phyloP scores from a whole-genome alignment of 2,329 filamentous ascomycete species.

The Aspergillus ibericus region DNA sequence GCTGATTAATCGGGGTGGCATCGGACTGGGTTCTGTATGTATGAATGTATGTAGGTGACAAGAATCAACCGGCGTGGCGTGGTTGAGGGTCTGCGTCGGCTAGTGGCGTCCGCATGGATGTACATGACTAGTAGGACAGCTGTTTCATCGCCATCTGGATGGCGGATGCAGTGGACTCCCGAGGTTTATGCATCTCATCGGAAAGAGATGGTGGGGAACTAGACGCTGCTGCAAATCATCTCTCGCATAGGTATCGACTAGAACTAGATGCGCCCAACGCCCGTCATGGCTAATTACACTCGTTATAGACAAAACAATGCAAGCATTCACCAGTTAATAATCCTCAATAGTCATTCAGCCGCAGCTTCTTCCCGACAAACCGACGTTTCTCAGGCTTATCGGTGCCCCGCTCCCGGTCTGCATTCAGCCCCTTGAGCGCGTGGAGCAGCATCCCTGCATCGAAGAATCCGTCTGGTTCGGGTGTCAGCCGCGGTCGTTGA shows the following conservation, averaged over 20 bases:
- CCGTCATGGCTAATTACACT: background rate
- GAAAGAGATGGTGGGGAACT: background rate
- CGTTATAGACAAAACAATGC: background rate
- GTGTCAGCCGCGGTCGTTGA: slow-evolving; percentile 15
- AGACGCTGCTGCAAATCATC: background rate
- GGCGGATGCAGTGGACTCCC: background rate
- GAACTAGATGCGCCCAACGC: background rate
- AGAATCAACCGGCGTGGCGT: background rate
- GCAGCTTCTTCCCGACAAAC: slow-evolving; percentile 51
- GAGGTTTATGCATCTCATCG: background rate
- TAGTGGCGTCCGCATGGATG: background rate
- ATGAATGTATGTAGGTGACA: background rate
- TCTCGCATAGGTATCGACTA: background rate
- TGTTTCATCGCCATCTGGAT: background rate
- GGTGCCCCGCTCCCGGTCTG: slow-evolving; percentile 34
- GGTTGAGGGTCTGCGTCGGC: background rate
- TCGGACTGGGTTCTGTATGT: too few relatives aligned
- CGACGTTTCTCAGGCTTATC: slow-evolving; percentile 41
- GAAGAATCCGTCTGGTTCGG: slow-evolving; percentile 81
- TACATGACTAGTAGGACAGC: background rate
- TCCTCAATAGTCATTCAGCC: slow-evolving; percentile 47
- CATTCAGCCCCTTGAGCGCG: slow-evolving; percentile 67
- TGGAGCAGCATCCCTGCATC: slow-evolving; percentile 93
- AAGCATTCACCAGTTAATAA: background rate
- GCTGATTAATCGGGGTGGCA: too few relatives aligned